Base-by-base conservation (phyloP, 192 early-diverging fungal species). In the Coemansia interrupta region DNA sequence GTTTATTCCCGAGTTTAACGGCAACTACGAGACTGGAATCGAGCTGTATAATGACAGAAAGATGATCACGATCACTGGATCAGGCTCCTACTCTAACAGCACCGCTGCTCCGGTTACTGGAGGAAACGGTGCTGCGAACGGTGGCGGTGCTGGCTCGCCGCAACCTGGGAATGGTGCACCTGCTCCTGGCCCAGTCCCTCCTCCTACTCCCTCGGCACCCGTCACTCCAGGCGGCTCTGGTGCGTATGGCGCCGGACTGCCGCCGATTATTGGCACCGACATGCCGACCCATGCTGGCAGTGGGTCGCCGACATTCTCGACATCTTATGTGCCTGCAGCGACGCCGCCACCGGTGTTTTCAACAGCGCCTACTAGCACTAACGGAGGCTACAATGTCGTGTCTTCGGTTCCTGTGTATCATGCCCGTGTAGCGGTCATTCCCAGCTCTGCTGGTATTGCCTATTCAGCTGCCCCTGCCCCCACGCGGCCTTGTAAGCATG, bases 1-100 rank as follows among this genome's bases (percentile, higher is more conserved):
- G 10, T 63, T 56, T 26, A 84, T 84, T 50, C 72, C 74, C 26
- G 83, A 83, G 64, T 76, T 70, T 17, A 68, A 74, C 22, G 71
- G 69, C 17, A 44, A 69, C 32, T 73, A 78, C 38, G 71, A 82
- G 58, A 80, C 76, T 50, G 82, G 80, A 7, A 56, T 79, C 24
- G 56, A 79, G 3, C 63, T 80, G 52, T 81, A 72, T 51, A 70
- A 70, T 26, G 57, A 59, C 22, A 66, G 79, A 42, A 61, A 56
- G 48, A 60, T 60, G 32, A 70, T 83, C 50, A 77, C 81, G 0
- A 66, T 83, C n/a, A 70, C 57, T 26, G 81, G 73, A 3, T 65
- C 72, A n/a, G 65, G 65, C 18, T n/a, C 38, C 29, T 60, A 36
- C 19, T 42, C 40, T 14, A 48, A 60, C 30, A 17, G 4, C 46